Evolutionary conservation across 306 rosid species (phyloP), one percentile per base, ranked within the genome.

Genomic region (Castanea crenata): DNA sequence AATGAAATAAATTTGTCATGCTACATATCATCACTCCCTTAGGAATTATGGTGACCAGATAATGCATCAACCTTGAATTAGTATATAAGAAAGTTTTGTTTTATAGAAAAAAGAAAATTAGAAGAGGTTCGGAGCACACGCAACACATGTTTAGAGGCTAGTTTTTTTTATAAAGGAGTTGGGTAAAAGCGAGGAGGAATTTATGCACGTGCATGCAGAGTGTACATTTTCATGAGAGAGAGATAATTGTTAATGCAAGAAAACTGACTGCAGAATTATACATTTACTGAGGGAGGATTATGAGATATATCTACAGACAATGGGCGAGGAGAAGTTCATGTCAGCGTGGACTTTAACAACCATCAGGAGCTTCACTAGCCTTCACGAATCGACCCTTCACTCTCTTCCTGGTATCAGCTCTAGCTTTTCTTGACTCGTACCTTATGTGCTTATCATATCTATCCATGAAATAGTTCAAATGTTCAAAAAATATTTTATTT

Each of bases 371-470:
- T 46, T 86, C 94, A 46, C 15, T 65, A 31, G 89, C 85, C 81
- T 91, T 91, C 81, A 91, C 95, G 83, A 91, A 91, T 61, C 95
- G 84, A 18, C 95, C 95, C 78, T 89, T 91, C 8, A 91, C 88
- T 52, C 95, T 83, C 85, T 76, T 91, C 83, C 95, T 85, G 8
- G 93, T 89, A 74, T 91, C 95, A 57, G 95, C 95, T 79, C 92
- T 87, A 20, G 89, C 88, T 87, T 91, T 91, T 84, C 95, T 86
- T 1, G 95, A 89, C 57, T 91, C 95, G 4, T 91, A 91, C 23
- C 95, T 69, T 80, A 91, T 87, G 83, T 84, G 92, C 73, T 91
- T 91, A 31, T 91, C 95, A 41, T 91, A 91, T 81, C 95, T 91
- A 75, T 27, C 38, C 27, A 76, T 74, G 9, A 20, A 16, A 71